Evolutionary conservation across 2,329 filamentous ascomycete genomes (phyloP).

Genomic region (Myriosclerotinia curreyana): DNA sequence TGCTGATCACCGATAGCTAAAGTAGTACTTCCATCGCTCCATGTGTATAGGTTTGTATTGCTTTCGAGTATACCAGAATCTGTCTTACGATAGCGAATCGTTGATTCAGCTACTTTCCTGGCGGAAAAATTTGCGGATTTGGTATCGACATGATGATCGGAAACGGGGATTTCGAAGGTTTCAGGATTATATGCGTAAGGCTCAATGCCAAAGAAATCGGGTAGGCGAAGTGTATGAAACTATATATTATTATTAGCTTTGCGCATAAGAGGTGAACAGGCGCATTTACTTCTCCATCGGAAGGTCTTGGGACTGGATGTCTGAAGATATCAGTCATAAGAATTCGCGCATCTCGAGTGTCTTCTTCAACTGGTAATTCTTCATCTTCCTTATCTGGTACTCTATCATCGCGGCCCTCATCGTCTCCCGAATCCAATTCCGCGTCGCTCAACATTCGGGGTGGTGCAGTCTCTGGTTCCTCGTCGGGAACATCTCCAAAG

Average conservation of each 20-base stretch:
- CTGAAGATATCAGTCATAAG: conserved; percentile 64
- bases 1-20: conserved; percentile 73
- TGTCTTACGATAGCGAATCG: conserved; percentile 67
- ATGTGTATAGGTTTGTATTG: conserved; percentile 71
- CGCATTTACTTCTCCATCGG: conserved; percentile 60
- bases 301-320: conserved; percentile 67
- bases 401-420: conserved; percentile 62
- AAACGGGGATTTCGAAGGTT: conserved; percentile 62
- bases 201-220: conserved; percentile 68
- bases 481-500: conserved; percentile 55
- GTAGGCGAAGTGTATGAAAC: conserved; percentile 69
- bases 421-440: conserved; percentile 60
- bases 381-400: conserved; percentile 39
- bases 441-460: conserved; percentile 53
- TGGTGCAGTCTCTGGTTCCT: conserved; percentile 29
- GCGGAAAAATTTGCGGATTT: conserved; percentile 51
- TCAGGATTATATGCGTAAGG: conserved; percentile 64
- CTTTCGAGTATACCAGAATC: conserved; percentile 64
- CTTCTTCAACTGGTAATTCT: conserved; percentile 47
- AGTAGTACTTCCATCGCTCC: conserved; percentile 77
- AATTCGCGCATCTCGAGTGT: conserved; percentile 49
- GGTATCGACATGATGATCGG: conserved; percentile 51
- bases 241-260: conserved; percentile 39
- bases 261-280: conserved; percentile 3
- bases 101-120: conserved; percentile 58